These are phyloP conservation scores for Quercus dentata DNA, from an alignment of 306 rosid genomes.

Conservation along the genomic window DNA sequence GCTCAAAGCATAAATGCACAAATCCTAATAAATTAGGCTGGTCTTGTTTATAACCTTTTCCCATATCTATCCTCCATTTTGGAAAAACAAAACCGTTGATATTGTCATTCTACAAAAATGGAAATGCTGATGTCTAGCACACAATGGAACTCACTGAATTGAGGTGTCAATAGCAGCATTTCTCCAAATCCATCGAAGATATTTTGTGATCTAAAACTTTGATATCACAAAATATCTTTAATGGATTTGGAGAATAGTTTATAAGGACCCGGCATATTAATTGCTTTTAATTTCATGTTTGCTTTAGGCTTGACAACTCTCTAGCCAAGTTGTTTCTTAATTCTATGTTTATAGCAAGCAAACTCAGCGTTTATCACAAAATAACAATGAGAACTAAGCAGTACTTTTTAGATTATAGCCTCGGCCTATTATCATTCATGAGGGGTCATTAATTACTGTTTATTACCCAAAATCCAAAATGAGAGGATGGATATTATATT, in stretches of 20 bases:
- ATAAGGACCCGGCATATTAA: not conserved
- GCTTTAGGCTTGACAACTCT: not conserved
- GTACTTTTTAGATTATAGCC: not conserved
- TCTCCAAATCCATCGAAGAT: not conserved
- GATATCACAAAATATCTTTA: not conserved
- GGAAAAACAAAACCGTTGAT: not conserved
- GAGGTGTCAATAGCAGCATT: not conserved
- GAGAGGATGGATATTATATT: not conserved
- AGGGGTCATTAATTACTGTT: not conserved
- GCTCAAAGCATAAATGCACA: not conserved
- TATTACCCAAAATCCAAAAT: not conserved
- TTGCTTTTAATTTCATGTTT: not conserved
- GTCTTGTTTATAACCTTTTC: not conserved
- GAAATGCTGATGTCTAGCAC: not conserved
- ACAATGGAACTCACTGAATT: not conserved
- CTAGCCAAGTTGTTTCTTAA: not conserved
- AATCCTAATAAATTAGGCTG: not conserved
- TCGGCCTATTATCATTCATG: not conserved
- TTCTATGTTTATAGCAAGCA: not conserved
- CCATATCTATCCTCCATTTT: not conserved
- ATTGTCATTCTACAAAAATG: not conserved
- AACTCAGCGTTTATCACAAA: not conserved
- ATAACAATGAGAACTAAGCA: not conserved
- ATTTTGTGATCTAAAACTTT: not conserved
- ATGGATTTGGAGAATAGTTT: not conserved